These are phyloP conservation scores for Bertia moriformis DNA, from an alignment of 2,329 filamentous ascomycete genomes.

Conservation along the genomic window DNA sequence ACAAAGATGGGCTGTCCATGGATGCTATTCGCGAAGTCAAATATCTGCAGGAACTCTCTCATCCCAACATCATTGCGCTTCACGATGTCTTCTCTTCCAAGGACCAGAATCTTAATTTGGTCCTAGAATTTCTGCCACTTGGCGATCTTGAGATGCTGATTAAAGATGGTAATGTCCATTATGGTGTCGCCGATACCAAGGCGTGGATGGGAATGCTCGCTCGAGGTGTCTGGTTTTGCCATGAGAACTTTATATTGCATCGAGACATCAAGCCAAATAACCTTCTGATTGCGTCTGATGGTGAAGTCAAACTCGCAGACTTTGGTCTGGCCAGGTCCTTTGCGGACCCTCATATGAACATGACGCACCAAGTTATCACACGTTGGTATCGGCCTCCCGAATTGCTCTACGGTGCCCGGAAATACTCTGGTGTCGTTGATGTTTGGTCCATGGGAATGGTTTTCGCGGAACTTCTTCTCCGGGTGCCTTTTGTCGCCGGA, in stretches of 20 bases:
- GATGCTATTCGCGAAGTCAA: slow-evolving; percentile 63
- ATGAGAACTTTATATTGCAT: slow-evolving; percentile 57
- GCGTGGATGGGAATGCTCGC: slow-evolving; percentile 62
- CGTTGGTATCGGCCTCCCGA: slow-evolving; percentile 63
- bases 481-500: slow-evolving; percentile 48
- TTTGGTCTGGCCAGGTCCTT: slow-evolving; percentile 60
- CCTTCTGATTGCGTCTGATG: slow-evolving; percentile 54
- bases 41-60: slow-evolving; percentile 56
- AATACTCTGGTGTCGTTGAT: slow-evolving; percentile 59
- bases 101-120: slow-evolving; percentile 58
- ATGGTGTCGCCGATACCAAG: slow-evolving; percentile 55
- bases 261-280: slow-evolving; percentile 70
- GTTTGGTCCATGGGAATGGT: slow-evolving; percentile 59
- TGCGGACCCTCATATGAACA: slow-evolving; percentile 49
- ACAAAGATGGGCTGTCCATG: slow-evolving; percentile 55
- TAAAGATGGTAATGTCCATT: slow-evolving; percentile 45
- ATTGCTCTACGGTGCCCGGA: slow-evolving; percentile 51
- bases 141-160: slow-evolving; percentile 59
- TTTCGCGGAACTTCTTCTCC: slow-evolving; percentile 54
- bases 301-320: slow-evolving; percentile 60
- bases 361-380: slow-evolving; percentile 62
- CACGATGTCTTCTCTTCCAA: slow-evolving; percentile 60
- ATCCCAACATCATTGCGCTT: slow-evolving; percentile 60
- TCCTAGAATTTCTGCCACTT: slow-evolving; percentile 54
- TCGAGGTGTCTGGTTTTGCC: slow-evolving; percentile 58